phyloP scores from a whole-genome alignment of 805 yeast genomes.

The Teunomyces lycoperdinae region DNA sequence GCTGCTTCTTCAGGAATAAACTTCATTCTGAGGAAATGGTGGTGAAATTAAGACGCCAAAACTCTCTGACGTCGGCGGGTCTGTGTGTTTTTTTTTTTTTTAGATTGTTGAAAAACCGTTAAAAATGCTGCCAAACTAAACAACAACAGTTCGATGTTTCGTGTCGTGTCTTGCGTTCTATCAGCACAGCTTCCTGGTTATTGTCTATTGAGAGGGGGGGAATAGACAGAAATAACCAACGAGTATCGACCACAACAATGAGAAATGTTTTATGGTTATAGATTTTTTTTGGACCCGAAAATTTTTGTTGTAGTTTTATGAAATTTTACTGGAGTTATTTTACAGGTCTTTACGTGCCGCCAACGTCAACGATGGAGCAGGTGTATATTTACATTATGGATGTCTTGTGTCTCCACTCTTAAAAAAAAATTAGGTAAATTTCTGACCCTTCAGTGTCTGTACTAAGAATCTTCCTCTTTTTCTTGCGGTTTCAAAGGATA shows the following conservation, averaged over 20 bases:
- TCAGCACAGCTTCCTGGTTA: not conserved
- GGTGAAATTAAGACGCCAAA: not conserved
- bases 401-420: too few relatives aligned
- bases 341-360: too few relatives aligned
- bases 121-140: not conserved
- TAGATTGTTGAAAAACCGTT: not conserved
- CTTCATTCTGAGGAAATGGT: not conserved
- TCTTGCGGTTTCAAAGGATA: too few relatives aligned
- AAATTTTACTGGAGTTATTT: too few relatives aligned
- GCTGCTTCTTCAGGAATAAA: constrained; percentile 51
- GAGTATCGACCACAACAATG: not conserved
- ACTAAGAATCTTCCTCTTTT: too few relatives aligned
- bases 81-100: not conserved
- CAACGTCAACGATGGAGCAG: too few relatives aligned
- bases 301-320: not conserved
- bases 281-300: not conserved
- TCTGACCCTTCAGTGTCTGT: too few relatives aligned
- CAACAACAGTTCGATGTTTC: not conserved
- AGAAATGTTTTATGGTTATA: not conserved
- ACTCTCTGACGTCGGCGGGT: not conserved
- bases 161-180: not conserved
- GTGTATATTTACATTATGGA: too few relatives aligned
- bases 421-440: too few relatives aligned
- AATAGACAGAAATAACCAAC: not conserved
- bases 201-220: not conserved